phyloP scores from a whole-genome alignment of 768 basidiomycete genomes.

The Pleurotus cornucopiae region DNA sequence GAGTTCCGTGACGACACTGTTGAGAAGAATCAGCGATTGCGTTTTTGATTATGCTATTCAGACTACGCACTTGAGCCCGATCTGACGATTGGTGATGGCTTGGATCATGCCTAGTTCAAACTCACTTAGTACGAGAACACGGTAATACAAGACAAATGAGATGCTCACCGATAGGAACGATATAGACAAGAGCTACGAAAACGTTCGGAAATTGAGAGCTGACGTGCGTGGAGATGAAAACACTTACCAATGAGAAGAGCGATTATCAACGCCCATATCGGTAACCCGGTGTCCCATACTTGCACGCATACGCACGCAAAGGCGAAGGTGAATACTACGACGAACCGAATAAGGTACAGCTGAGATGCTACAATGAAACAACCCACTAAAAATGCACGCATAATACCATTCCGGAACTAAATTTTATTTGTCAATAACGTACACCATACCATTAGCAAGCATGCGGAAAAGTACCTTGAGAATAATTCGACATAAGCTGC shows the following conservation, averaged over 20 bases:
- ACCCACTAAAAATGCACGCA: slow-evolving; percentile 39
- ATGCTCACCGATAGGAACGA: slow-evolving; percentile 62
- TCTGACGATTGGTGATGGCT: slow-evolving; percentile 77
- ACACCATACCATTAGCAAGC: background rate
- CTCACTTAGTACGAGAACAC: background rate
- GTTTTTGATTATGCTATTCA: background rate
- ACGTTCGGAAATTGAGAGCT: background rate
- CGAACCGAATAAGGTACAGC: background rate
- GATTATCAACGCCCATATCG: slow-evolving; percentile 62
- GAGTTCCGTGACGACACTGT: slow-evolving; percentile 68
- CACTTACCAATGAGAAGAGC: slow-evolving; percentile 41
- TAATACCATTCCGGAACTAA: slow-evolving; percentile 66
- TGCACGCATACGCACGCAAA: slow-evolving; percentile 60
- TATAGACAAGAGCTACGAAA: slow-evolving; percentile 44
- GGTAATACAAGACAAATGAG: background rate
- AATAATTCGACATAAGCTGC: slow-evolving; percentile 55
- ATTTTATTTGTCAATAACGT: background rate
- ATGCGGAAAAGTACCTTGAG: slow-evolving; percentile 26
- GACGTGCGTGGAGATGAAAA: background rate
- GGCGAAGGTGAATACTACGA: slow-evolving; percentile 45
- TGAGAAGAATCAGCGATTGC: background rate
- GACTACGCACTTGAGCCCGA: slow-evolving; percentile 44
- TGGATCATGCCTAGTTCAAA: slow-evolving; percentile 54
- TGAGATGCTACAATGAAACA: background rate
- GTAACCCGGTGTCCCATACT: slow-evolving; percentile 64